phyloP scores from a whole-genome alignment of 768 basidiomycete species.

The Dacryopinax primogenitus region DNA sequence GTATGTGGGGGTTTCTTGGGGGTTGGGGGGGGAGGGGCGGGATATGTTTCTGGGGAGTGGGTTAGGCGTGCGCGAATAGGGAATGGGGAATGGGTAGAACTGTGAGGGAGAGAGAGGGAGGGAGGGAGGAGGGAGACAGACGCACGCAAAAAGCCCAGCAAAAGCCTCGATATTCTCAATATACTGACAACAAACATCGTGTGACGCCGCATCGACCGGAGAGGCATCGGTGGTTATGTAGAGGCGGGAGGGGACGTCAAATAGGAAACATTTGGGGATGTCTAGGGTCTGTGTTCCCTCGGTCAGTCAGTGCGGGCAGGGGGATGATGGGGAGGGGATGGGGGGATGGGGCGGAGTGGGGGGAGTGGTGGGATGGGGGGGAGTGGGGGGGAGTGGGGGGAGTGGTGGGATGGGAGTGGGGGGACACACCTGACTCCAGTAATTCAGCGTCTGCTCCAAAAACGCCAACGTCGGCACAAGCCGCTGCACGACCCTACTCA shows the following conservation, averaged over 20 bases:
- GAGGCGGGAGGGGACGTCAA: constrained; percentile 69
- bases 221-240: constrained; percentile 92
- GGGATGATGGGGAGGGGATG: not conserved
- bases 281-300: constrained; percentile 56
- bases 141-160: constrained; percentile 70
- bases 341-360: not conserved
- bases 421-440: constrained; percentile 27
- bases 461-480: constrained; percentile 72
- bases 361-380: not conserved
- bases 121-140: constrained; percentile 5
- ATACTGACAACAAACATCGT: constrained; percentile 84
- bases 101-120: not conserved
- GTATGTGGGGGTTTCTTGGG: no score
- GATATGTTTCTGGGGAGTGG: no score
- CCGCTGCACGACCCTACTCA: constrained; percentile 79
- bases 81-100: not conserved
- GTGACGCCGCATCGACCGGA: constrained; percentile 76
- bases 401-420: not conserved
- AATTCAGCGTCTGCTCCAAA: constrained; percentile 73
- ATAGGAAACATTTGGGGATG: constrained; percentile 86
- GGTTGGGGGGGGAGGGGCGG: not conserved
- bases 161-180: constrained; percentile 77
- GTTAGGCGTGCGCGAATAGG: not conserved
- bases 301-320: not conserved
- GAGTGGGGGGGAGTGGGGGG: not conserved